Percentiles rank a stretch among this genome's conserved stretches.
These are phyloP conservation scores for Ricinus communis DNA, from an alignment of 345 rosid genomes.

Conservation along the genomic window DNA sequence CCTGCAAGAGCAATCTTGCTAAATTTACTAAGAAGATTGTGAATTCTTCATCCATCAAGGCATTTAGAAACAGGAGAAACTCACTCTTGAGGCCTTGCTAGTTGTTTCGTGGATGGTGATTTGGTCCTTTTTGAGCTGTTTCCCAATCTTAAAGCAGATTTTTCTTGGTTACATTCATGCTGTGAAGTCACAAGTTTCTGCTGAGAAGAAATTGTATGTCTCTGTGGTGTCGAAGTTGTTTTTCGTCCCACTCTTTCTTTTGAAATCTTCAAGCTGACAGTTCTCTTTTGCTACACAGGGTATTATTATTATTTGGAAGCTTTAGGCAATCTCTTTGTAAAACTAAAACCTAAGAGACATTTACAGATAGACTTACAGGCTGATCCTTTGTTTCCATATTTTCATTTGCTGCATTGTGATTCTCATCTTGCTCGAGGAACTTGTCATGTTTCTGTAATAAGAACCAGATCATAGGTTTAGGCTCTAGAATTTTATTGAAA, in stretches of 20 bases:
- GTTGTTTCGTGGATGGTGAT: conserved; percentile 34
- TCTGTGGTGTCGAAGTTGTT: conserved; percentile 24
- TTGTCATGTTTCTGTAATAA: conserved; percentile 33
- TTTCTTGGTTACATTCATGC: conserved; percentile 14
- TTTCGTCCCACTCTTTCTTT: conserved; percentile 29
- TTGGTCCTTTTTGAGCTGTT: conserved; percentile 37
- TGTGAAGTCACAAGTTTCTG: conserved; percentile 27
- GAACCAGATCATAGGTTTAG: conserved; percentile 15
- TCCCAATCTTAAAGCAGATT: conserved; percentile 22
- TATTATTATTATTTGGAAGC: background rate
- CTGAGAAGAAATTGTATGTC: conserved; percentile 27
- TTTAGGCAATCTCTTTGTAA: conserved; percentile 14
- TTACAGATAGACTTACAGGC: conserved; percentile 29
- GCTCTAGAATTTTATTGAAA: background rate
- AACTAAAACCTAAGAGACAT: background rate
- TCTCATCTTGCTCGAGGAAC: conserved; percentile 20
- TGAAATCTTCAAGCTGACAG: conserved; percentile 18
- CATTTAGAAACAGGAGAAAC: background rate
- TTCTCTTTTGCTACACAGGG: conserved; percentile 25
- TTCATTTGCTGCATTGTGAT: conserved; percentile 8
- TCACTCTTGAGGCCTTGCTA: conserved; percentile 34
- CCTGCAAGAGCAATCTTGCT: conserved; percentile 37
- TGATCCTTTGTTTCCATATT: conserved; percentile 21
- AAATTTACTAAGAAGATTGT: background rate
- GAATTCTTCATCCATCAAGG: background rate